A percentile compares a stretch with the other conserved stretches of the same genome.
These are phyloP conservation scores for Murraya koenigii DNA, from an alignment of 345 rosid genomes.

Conservation along the genomic window DNA sequence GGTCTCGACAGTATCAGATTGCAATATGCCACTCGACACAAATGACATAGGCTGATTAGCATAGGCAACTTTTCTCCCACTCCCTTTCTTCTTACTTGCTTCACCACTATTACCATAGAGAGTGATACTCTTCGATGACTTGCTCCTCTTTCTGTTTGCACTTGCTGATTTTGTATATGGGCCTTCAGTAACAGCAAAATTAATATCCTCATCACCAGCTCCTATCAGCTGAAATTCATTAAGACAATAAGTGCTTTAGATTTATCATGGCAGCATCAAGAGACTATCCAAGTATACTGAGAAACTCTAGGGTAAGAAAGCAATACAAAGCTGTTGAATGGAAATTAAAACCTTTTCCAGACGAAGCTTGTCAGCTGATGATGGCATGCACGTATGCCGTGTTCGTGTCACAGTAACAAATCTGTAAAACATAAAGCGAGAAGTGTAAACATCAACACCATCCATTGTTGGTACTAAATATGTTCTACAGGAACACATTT, in stretches of 20 bases:
- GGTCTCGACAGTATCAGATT: slow-evolving; percentile 45
- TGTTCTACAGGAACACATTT: not conserved
- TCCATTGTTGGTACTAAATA: not conserved
- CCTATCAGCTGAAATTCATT: slow-evolving; percentile 66
- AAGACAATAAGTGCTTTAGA: not conserved
- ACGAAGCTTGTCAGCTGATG: slow-evolving; percentile 66
- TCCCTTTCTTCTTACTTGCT: slow-evolving; percentile 34
- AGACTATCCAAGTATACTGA: slow-evolving; percentile 4
- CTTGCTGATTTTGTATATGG: slow-evolving; percentile 32
- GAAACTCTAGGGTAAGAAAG: not conserved
- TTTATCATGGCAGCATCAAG: not conserved
- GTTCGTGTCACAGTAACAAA: slow-evolving; percentile 72
- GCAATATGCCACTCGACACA: slow-evolving; percentile 64
- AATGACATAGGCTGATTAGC: slow-evolving; percentile 80
- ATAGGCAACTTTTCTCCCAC: slow-evolving; percentile 41
- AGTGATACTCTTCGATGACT: slow-evolving; percentile 29
- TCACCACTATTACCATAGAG: slow-evolving; percentile 22
- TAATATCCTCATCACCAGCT: slow-evolving; percentile 53
- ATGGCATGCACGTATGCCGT: slow-evolving; percentile 80
- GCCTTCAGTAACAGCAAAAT: slow-evolving; percentile 51
- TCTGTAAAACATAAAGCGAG: slow-evolving; percentile 31
- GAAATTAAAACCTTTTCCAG: slow-evolving; percentile 57
- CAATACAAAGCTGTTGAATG: slow-evolving; percentile 3
- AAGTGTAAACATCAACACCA: slow-evolving; percentile 14
- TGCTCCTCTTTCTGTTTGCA: slow-evolving; percentile 35